Base-by-base conservation (phyloP, 306 rosid species). In the Malus domestica region DNA sequence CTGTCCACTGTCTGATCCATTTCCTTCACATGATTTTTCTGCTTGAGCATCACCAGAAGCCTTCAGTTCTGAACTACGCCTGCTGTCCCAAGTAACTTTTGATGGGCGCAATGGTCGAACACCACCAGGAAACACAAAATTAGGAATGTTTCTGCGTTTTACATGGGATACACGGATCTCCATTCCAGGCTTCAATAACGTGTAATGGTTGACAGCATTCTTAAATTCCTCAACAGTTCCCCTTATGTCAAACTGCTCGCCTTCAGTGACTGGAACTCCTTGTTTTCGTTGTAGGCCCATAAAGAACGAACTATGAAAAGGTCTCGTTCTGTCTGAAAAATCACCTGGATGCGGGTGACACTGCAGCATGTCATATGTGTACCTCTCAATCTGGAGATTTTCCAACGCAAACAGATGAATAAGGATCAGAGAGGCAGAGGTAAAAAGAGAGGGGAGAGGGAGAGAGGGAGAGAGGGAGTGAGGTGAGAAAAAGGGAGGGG, bases 291-390 rank as follows among this genome's bases (percentile, higher is more conserved):
- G 97, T 83, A 95, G 86, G 78, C 97, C 99, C 99, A 92, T 92
- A 71, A 95, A 95, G 90, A 83, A 95, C 82, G 93, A 85, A 80
- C 85, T 80, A 78, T 89, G 93, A 76, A 88, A 87, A 77, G 91
- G 85, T 82, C 81, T 89, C 68, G 93, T 85, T 57, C 81, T 90
- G 80, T 95, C 97, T 44, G 96, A 79, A 88, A 92, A 92, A 70
- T 87, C 97, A 61, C 96, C 93, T 58, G 97, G 99, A 78, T 90
- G 85, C n/a, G 99, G 99, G 73, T 92, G 99, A 80, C 99, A 95
- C 72, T 90, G 99, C 76, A 95, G 97, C 96, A 79, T 78, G 52
- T 90, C 88, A 74, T 65, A 85, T 10, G 97, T 89, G 84, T 95
- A 76, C 85, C 85, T 86, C 86, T 95, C 99, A 74, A 95, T 87